Conservation (phyloP, 2,329 filamentous ascomycete species). For the Trichoderma cornu-damae region DNA sequence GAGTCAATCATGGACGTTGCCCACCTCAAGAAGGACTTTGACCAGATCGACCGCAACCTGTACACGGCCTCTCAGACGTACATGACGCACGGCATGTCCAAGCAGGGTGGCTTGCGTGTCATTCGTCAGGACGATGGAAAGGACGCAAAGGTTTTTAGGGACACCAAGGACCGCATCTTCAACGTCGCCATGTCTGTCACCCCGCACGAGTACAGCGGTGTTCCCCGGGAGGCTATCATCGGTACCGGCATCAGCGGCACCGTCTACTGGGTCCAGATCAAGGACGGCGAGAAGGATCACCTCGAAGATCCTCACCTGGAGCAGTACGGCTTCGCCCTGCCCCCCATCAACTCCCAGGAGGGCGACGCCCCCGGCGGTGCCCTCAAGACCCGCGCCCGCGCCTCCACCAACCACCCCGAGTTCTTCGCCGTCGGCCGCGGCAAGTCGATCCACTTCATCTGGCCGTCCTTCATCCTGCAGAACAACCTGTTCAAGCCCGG, state of each 20-base stretch:
- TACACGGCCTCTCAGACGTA: constrained; percentile 85
- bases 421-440: constrained; percentile 94
- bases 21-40: constrained; percentile 92
- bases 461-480: constrained; percentile 59
- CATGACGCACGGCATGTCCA: constrained; percentile 91
- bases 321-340: constrained; percentile 81
- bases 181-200: constrained; percentile 80
- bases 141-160: constrained; percentile 86
- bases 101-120: constrained; percentile 85
- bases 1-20: constrained; percentile 89
- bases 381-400: constrained; percentile 89
- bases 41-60: constrained; percentile 91
- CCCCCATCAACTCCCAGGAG: constrained; percentile 77
- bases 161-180: constrained; percentile 90
- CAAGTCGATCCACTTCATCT: constrained; percentile 91
- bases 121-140: constrained; percentile 92
- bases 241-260: constrained; percentile 91
- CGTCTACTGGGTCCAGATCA: constrained; percentile 90
- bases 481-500: constrained; percentile 59
- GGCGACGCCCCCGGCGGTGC: constrained; percentile 88
- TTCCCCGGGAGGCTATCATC: constrained; percentile 74
- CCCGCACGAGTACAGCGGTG: constrained; percentile 48
- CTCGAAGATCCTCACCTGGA: constrained; percentile 75
- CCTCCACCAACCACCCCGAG: constrained; percentile 81
- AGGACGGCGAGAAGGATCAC: constrained; percentile 70